Evolutionary conservation across 352 stramenopile species (phyloP), one percentile per base, ranked within the genome.

Genomic region (Globisporangium heterothallicum): DNA sequence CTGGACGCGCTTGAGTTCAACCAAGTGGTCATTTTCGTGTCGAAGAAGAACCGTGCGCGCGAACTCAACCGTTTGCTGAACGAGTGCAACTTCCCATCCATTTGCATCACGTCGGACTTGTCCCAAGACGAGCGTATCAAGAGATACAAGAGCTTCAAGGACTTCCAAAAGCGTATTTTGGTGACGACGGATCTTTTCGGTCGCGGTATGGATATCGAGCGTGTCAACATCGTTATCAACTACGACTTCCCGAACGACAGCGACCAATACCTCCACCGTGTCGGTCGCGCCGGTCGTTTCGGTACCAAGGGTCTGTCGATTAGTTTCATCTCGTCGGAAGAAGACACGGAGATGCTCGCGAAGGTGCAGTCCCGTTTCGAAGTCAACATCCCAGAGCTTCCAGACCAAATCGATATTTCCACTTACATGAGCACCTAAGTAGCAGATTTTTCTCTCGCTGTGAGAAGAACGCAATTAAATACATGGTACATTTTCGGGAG

Each of bases 141-240:
- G 61, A 83, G 96, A 40, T 99, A 99, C 93, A 99, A 99, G 82
- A 96, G 91, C 63, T 99, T 99, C 80, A 99, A 99, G 83, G 95
- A 99, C 53, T 99, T 99, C 76, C 94, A 99, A 78, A 98, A 98
- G 67, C 96, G 97, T 70, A 99, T 99, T 68, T 81, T 99, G 43
- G 96, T 99, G 34, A 98, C 97, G 43, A 99, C 97, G 56, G 96
- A 99, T 74, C 81, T 99, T 55, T 99, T 99, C 67, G 97, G 97
- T 46, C 96, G 97, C 81, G 97, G 97, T 64, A 99, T 99, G 82
- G 97, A 99, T 90, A 99, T 99, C 72, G 96, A 99, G 80, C 94
- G 96, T 69, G 97, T 99, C 45, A 99, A 99, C 84, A 98, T 99
- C 61, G 97, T 99, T 36, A 97, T 99, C 67, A 99, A 99, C 88